These are phyloP conservation scores for Fusarium sarcochroum DNA, from an alignment of 2,329 filamentous ascomycete species.

Conservation along the genomic window DNA sequence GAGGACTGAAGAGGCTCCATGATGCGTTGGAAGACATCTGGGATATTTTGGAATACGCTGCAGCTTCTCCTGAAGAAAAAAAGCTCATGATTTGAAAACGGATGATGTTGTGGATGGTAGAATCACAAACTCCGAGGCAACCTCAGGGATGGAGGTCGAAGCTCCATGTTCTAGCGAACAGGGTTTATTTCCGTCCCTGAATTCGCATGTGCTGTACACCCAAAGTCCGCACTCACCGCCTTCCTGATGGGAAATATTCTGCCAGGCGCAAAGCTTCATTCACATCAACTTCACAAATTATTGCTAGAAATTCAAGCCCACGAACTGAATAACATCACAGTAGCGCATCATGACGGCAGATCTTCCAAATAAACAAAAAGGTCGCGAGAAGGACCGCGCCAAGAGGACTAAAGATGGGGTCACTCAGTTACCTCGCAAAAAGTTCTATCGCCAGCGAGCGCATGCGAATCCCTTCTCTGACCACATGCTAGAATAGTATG, in stretches of 20 bases:
- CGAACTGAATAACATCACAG: conserved; percentile 13
- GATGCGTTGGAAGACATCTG: conserved; percentile 41
- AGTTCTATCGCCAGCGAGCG: conserved; percentile 94
- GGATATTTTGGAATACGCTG: conserved; percentile 45
- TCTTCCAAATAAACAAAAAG: conserved; percentile 69
- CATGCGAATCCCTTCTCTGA: conserved; percentile 99
- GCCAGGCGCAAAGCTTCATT: conserved; percentile 29
- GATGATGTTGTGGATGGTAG: conserved; percentile 41
- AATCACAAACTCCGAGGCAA: conserved; percentile 44
- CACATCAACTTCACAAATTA: conserved; percentile 33
- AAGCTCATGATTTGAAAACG: conserved; percentile 44
- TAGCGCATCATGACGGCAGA: conserved; percentile 48
- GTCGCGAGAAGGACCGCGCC: conserved; percentile 76
- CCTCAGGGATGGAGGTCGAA: conserved; percentile 28
- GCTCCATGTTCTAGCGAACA: conserved; percentile 33
- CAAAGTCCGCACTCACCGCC: conserved; percentile 44
- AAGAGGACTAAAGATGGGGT: conserved; percentile 65
- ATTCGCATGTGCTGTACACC: conserved; percentile 36
- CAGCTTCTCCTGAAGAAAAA: conserved; percentile 34
- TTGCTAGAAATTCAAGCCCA: conserved; percentile 18
- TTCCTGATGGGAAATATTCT: conserved; percentile 43
- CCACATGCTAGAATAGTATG: conserved; percentile 87
- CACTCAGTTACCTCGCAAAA: conserved; percentile 86
- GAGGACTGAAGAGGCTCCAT: conserved; percentile 46
- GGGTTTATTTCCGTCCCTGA: conserved; percentile 26